Percentiles rank a stretch among this genome's conserved stretches.
These are phyloP conservation scores for Allium cepa DNA, from an alignment of 106 monocot genomes.

Conservation along the genomic window DNA sequence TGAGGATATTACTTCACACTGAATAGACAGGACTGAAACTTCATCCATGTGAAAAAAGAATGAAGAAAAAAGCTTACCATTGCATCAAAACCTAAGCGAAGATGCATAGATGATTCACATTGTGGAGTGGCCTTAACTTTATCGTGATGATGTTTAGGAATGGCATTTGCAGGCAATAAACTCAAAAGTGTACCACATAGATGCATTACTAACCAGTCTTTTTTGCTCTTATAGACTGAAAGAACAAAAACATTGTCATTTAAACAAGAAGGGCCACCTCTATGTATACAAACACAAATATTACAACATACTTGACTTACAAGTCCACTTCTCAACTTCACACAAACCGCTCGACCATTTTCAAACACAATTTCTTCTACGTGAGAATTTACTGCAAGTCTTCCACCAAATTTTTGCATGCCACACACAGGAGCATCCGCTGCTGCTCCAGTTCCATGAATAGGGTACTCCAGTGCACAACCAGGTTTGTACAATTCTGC, in stretches of 20 bases:
- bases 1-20: too few species aligned
- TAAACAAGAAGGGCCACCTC: neutral
- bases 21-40: too few species aligned
- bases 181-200: slow-evolving; percentile 90
- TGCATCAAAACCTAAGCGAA: slow-evolving; percentile 90
- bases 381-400: slow-evolving; percentile 62
- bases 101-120: slow-evolving; percentile 97
- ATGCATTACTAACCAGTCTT: slow-evolving; percentile 96
- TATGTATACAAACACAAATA: neutral
- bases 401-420: slow-evolving; percentile 83
- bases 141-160: slow-evolving; percentile 53
- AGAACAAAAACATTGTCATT: neutral
- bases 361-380: slow-evolving; percentile 72
- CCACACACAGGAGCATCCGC: too few species aligned
- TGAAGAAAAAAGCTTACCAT: slow-evolving; percentile 23
- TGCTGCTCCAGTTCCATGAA: too few species aligned
- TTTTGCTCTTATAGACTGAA: slow-evolving; percentile 73
- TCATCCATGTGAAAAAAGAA: neutral
- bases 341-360: slow-evolving; percentile 79
- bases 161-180: slow-evolving; percentile 42
- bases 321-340: slow-evolving; percentile 67
- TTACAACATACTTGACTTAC: slow-evolving; percentile 32
- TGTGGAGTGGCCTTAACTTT: slow-evolving; percentile 61
- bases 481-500: too few species aligned
- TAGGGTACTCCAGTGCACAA: too few species aligned